Base-by-base conservation (phyloP, 2,329 filamentous ascomycete genomes). In the Fusarium sp. region DNA sequence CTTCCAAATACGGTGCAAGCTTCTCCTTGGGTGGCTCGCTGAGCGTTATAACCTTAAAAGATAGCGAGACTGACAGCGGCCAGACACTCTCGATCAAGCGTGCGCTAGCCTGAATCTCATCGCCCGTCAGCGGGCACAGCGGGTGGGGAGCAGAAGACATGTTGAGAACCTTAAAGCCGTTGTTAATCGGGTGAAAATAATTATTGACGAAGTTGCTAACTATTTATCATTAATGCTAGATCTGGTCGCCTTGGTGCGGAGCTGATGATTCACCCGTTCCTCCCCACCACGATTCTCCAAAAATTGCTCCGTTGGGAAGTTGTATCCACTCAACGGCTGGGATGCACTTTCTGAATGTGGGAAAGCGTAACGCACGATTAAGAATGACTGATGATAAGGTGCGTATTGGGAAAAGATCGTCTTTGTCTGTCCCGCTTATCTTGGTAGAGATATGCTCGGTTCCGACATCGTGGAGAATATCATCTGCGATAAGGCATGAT, bases 401-500 rank as follows among this genome's bases (percentile, higher is more conserved):
- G 20, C 56, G 4, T 61, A n/a, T 48, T 47, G 17, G 70, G 70
- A 8, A 70, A 64, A 8, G 55, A 73, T 83, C 54, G 75, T 81
- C 44, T 74, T 80, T 18, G 13, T 20, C 12, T 6, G 28, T 34
- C 36, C 34, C 59, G 34, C 54, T 48, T 51, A 39, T 65, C 56
- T n/a, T 14, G 8, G 41, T 58, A 6, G 11, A 51, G 42, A 51
- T 36, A n/a, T 36, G 32, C 24, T 36, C 12, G 28, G 55, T 50
- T 50, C 24, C 30, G 41, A 12, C 24, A 24, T 38, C 32, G 50
- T 26, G 30, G 24, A 20, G 24, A 28, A 17, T 20, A n/a, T 8
- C 8, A 17, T 55, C 24, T 55, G 24, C 34, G 51, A 55, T 55
- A 55, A 55, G 51, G 30, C 26, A 11, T 14, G 5, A 28, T 28